Evolutionary conservation across 306 rosid genomes (phyloP), one percentile per base, ranked within the genome.

Genomic region (Corylus avellana): DNA sequence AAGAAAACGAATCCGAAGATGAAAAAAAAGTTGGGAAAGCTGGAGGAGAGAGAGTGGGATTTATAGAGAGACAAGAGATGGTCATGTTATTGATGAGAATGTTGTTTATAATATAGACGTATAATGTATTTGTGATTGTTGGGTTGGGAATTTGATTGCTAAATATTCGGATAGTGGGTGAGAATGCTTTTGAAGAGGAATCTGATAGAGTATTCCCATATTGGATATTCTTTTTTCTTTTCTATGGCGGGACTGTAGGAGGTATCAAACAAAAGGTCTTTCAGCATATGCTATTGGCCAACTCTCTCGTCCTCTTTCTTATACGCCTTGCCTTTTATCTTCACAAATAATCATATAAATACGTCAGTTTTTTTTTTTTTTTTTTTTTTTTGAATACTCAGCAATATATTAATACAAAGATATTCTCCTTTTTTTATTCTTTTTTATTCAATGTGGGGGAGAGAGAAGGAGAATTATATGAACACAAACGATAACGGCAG

Each of bases 11-110:
- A 66, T 69, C 29, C 17, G 81, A 7, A 9, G 75, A 32, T 32
- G 35, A 32, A 1, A 32, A 29, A 4, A 74, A 48, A 39, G 88
- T 42, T 64, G 87, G 79, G 46, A 77, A 70, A 75, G 83, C 82
- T 35, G 86, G 85, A 75, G 83, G 94, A 74, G 94, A 88, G 86
- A 88, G 86, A 82, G 89, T 29, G 70, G 90, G 89, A 89, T 88
- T 88, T 93, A 91, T 84, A 89, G 88, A 87, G 87, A 90, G 84
- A 83, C 89, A 83, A 42, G 81, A 12, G 64, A 76, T 55, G 87
- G 72, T 73, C 94, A 92, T 91, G 76, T 70, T 83, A 81, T 66
- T 37, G 73, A 77, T 63, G 72, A 72, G 29, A 73, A 8, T 37
- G 6, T 0, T 39, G 4, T n/a, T 73, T 74, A 61, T 63, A 79